Base-by-base conservation (phyloP, 139 green algal genomes). In the Mychonastes homosphaera region DNA sequence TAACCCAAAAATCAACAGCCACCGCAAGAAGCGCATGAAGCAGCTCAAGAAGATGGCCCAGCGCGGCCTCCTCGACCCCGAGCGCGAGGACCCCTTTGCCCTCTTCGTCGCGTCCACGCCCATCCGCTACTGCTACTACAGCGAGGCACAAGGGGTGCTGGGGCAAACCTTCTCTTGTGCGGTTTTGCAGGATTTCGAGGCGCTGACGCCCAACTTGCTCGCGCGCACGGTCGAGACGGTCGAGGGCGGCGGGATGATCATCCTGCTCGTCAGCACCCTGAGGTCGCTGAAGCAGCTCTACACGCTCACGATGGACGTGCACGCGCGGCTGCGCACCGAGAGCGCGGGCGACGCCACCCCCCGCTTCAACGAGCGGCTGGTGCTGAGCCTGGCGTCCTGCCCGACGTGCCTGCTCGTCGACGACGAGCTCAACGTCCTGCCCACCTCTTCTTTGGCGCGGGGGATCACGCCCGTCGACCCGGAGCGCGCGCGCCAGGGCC, bases 101-200 rank as follows among this genome's bases (percentile, higher is more conserved):
- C 76, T 99, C 27, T 99, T 99, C 69, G 82, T 97, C 36, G 88
- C 92, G 24, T 87, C 73, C 58, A 98, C 92, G 32, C 81, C 86
- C 78, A 98, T 99, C 73, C 75, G 91, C 45, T 99, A 99, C 78
- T 95, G 83, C 79, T 98, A 94, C 79, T 99, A 97, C 75, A 46
- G 79, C 35, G 92, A 99, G 47, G 96, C 89, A 7, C 91, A 97
- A 55, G 94, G 92, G 59, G 89, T 97, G 47, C 79, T 97, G 56
- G 92, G 92, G 36, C 92, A 94, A 75, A 99, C 92, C 13, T 99
- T 88, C 71, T 36, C 12, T 13, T 49, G 10, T 13, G 43, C 12
- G 43, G 43, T 6, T 10, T 44, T 45, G 27, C 84, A 98, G 85
- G 92, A 99, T 69, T 99, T 99, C 80, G 92, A 99, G 77, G 88